Conservation (phyloP, 768 basidiomycete species). For the Xerocomus spinulosus region DNA sequence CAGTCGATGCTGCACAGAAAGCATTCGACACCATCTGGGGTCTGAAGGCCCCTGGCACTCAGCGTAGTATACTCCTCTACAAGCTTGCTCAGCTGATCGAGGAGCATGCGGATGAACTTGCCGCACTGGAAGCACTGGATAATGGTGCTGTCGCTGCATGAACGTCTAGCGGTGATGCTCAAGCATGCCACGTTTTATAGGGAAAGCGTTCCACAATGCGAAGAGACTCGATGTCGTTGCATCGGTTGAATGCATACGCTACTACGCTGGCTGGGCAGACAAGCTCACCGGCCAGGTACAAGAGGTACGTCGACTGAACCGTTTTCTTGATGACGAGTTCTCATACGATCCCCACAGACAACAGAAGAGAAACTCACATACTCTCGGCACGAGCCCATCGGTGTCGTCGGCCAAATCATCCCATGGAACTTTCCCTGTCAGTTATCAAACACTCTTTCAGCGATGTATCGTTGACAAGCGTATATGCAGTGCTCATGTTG, state of each 20-base stretch:
- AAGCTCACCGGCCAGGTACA: conserved; percentile 75
- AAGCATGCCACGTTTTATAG: too few species aligned
- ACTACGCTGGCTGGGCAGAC: conserved; percentile 91
- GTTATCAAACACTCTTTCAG: conserved; percentile 2
- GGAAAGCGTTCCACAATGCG: conserved; percentile 52
- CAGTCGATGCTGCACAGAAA: conserved; percentile 63
- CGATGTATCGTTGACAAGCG: neutral
- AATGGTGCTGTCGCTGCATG: conserved; percentile 54
- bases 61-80: conserved; percentile 52
- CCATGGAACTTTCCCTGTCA: conserved; percentile 62
- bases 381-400: conserved; percentile 22
- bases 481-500: neutral
- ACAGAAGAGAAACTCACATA: conserved; percentile 16
- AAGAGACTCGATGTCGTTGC: conserved; percentile 44
- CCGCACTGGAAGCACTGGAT: conserved; percentile 71
- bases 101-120: conserved; percentile 54
- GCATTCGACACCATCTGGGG: conserved; percentile 70
- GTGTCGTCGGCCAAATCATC: conserved; percentile 46
- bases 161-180: too few species aligned
- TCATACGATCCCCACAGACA: too few species aligned
- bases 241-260: conserved; percentile 43
- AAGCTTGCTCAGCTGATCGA: conserved; percentile 67
- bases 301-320: too few species aligned
- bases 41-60: conserved; percentile 46
- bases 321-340: too few species aligned